These are phyloP conservation scores for Carex scoparia DNA, from an alignment of 176 grass and related monocot species.

Conservation along the genomic window DNA sequence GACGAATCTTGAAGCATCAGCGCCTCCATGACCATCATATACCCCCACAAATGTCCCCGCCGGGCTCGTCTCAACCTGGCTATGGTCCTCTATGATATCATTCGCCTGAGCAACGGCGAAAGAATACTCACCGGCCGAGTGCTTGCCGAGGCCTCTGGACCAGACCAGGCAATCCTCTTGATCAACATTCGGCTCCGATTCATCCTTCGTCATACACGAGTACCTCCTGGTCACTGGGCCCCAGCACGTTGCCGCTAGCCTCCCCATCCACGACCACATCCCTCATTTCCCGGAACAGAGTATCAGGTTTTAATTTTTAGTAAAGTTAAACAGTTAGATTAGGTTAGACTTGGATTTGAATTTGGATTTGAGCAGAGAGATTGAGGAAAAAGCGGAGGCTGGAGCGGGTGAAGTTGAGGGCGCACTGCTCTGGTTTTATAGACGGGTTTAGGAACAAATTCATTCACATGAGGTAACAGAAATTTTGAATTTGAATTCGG, in stretches of 20 bases:
- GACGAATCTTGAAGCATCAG: constrained; percentile 86
- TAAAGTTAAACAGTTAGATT: neutral
- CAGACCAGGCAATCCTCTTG: constrained; percentile 64
- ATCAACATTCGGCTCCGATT: constrained; percentile 38
- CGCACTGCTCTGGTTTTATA: neutral
- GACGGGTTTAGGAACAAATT: neutral
- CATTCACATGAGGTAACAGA: too few species aligned
- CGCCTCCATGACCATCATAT: constrained; percentile 94
- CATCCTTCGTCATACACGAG: constrained; percentile 83
- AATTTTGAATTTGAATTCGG: too few species aligned
- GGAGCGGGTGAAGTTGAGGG: neutral
- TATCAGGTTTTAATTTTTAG: constrained; percentile 9
- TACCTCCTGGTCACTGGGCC: constrained; percentile 71
- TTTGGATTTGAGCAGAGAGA: neutral
- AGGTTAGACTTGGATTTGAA: neutral
- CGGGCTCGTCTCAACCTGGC: constrained; percentile 79
- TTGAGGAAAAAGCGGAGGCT: neutral
- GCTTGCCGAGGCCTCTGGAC: constrained; percentile 68
- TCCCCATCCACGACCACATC: constrained; percentile 90
- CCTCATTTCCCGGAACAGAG: constrained; percentile 67
- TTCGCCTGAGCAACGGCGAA: constrained; percentile 97
- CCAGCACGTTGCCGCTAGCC: constrained; percentile 76
- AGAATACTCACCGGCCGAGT: constrained; percentile 81
- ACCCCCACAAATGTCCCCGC: constrained; percentile 79
- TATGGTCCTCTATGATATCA: constrained; percentile 89